Evolutionary conservation across 2,329 filamentous ascomycete genomes (phyloP).

Genomic region (Alternaria metachromatica): DNA sequence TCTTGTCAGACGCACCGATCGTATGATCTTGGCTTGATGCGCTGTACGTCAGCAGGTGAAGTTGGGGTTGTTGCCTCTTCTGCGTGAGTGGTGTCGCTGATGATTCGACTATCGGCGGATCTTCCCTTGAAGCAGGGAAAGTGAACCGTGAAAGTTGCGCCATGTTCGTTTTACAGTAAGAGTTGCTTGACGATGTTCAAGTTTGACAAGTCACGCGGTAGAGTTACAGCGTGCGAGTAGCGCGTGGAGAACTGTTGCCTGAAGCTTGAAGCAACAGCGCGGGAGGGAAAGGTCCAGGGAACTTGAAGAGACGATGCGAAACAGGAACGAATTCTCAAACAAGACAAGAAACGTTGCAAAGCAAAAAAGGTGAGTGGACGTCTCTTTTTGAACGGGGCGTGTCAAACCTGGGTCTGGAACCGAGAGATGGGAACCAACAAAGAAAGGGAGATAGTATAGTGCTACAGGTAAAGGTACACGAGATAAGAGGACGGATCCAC

Average conservation of each 20-base stretch:
- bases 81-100: not conserved
- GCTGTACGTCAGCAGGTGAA: slow-evolving; percentile 16
- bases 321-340: slow-evolving; percentile 9
- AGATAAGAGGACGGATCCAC: slow-evolving; percentile 15
- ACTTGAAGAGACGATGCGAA: slow-evolving; percentile 10
- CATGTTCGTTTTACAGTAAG: slow-evolving; percentile 15
- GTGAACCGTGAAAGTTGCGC: slow-evolving; percentile 12
- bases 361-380: not conserved
- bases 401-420: slow-evolving; percentile 5
- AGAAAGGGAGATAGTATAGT: slow-evolving; percentile 14
- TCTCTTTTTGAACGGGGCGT: slow-evolving; percentile 1
- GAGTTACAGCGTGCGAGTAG: slow-evolving; percentile 13
- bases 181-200: slow-evolving; percentile 13
- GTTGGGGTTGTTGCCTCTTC: slow-evolving; percentile 18
- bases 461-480: slow-evolving; percentile 22
- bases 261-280: slow-evolving; percentile 23
- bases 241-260: slow-evolving; percentile 13
- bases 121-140: slow-evolving; percentile 8
- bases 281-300: slow-evolving; percentile 17
- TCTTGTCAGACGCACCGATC: slow-evolving; percentile 10
- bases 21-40: slow-evolving; percentile 11
- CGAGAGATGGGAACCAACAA: slow-evolving; percentile 11
- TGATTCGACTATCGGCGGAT: not conserved
- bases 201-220: slow-evolving; percentile 15
- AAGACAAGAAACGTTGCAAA: not conserved